Evolutionary conservation across 345 rosid species (phyloP).

Genomic region (Murraya koenigii): DNA sequence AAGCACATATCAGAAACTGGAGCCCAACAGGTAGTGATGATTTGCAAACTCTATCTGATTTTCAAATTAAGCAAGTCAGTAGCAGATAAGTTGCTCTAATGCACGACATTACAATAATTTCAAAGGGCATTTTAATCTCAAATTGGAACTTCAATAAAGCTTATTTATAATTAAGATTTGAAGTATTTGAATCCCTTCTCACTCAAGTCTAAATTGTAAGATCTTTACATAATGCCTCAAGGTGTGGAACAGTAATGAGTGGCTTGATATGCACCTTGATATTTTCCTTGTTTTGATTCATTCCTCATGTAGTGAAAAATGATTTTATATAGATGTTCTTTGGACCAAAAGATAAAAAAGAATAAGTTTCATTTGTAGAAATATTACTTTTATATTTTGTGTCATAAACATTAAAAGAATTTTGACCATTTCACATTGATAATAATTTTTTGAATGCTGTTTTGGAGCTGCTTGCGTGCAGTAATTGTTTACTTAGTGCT

Average conservation of each 20-base stretch:
- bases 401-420: neutral
- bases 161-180: neutral
- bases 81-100: neutral
- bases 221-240: neutral
- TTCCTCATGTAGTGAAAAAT: neutral
- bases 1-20: constrained; percentile 97
- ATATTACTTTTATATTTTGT: neutral
- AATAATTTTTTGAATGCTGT: neutral
- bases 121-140: neutral
- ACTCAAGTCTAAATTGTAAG: neutral
- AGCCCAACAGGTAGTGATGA: constrained; percentile 75
- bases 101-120: neutral
- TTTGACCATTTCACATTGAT: neutral
- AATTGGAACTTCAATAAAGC: neutral
- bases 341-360: too few species aligned
- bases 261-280: neutral
- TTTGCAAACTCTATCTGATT: constrained; percentile 6
- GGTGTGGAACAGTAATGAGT: neutral
- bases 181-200: neutral
- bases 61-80: neutral
- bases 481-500: neutral
- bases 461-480: neutral
- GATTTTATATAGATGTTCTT: neutral
- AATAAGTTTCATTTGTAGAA: neutral
- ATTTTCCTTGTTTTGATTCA: neutral